Evolutionary conservation across 495 filamentous ascomycete species (phyloP).

Genomic region (Lasiosphaeria ovina): DNA sequence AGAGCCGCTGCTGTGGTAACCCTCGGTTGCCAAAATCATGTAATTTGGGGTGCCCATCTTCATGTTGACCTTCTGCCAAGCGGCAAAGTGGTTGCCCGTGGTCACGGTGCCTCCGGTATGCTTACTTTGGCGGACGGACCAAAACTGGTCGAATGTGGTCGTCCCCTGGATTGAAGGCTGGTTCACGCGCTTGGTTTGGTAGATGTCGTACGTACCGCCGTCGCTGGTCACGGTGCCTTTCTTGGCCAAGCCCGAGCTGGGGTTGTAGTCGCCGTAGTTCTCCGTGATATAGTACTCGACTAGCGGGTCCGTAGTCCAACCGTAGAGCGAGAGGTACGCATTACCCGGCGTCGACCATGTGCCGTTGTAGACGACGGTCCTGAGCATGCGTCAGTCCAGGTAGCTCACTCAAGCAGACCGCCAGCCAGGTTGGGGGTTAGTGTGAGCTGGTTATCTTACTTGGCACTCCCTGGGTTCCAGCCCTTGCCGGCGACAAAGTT

Average conservation of each 20-base stretch:
- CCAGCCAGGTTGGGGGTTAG: no score
- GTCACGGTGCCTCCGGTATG: constrained; percentile 40
- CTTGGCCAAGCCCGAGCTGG: constrained; percentile 40
- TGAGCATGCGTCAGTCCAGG: constrained; percentile 13
- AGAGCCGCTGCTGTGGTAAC: constrained; percentile 2
- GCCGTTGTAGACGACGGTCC: constrained; percentile 34
- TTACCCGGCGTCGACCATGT: constrained; percentile 27
- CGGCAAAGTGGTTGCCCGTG: neutral
- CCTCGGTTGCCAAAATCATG: constrained; percentile 4
- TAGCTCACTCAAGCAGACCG: no score
- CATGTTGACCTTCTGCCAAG: neutral
- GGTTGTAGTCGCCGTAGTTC: constrained; percentile 53
- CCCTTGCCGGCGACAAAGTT: constrained; percentile 61
- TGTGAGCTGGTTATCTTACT: no score
- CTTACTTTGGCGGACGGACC: constrained; percentile 49
- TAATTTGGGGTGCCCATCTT: constrained; percentile 1
- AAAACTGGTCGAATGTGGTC: constrained; percentile 55
- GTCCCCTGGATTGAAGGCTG: constrained; percentile 56
- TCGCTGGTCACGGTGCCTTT: constrained; percentile 57
- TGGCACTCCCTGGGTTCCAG: constrained; percentile 46
- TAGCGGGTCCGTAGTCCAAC: constrained; percentile 53
- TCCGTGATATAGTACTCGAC: constrained; percentile 61
- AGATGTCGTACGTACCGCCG: constrained; percentile 62
- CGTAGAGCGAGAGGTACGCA: constrained; percentile 51
- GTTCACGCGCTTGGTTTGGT: constrained; percentile 54